Evolutionary conservation across 805 yeast species (phyloP).

Genomic region (Metschnikowia lochheadii): DNA sequence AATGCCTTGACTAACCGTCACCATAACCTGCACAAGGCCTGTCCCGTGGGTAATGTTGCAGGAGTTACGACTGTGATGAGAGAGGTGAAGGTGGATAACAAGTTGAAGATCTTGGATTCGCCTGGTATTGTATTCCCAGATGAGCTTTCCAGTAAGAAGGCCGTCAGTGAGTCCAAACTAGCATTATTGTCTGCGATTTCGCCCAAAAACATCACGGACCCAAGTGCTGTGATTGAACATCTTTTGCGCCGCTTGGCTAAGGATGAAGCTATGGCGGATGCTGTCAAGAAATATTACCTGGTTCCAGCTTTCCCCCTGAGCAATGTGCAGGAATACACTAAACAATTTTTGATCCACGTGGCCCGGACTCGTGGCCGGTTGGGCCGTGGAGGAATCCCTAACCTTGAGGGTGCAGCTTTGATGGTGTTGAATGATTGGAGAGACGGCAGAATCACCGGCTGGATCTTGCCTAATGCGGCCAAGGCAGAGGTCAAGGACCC

Average conservation of each 20-base stretch:
- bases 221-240: conserved; percentile 73
- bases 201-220: conserved; percentile 79
- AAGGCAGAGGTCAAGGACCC: conserved; percentile 18
- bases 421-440: conserved; percentile 92
- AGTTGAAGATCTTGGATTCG: conserved; percentile 84
- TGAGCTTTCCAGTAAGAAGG: conserved; percentile 35
- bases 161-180: conserved; percentile 68
- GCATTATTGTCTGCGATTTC: conserved; percentile 87
- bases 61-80: conserved; percentile 93
- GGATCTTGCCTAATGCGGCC: conserved; percentile 65
- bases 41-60: conserved; percentile 97
- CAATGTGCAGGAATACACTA: conserved; percentile 73
- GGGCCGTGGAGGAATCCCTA: conserved; percentile 91
- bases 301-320: conserved; percentile 75
- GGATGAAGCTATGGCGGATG: conserved; percentile 70
- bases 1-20: conserved; percentile 84
- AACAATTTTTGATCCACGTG: conserved; percentile 83
- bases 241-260: conserved; percentile 73
- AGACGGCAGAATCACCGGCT: conserved; percentile 89
- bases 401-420: conserved; percentile 78
- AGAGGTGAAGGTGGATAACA: conserved; percentile 88
- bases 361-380: conserved; percentile 91
- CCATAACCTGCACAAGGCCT: conserved; percentile 59
- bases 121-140: conserved; percentile 98
- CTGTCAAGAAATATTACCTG: conserved; percentile 67